Base-by-base conservation (phyloP, 257 asterid species). In the Solanum pennellii region DNA sequence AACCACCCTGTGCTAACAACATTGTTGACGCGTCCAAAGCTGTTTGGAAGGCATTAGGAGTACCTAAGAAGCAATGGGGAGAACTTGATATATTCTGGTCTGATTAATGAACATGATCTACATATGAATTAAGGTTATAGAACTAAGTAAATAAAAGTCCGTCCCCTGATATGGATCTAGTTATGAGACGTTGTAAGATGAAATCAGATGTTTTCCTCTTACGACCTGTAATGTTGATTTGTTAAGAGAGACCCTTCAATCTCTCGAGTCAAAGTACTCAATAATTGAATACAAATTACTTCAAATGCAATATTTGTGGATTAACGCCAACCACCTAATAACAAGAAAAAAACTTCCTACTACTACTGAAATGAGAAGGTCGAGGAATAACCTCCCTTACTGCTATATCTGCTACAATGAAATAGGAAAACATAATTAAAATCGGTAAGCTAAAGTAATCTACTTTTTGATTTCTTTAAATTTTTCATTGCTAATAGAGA, bases 11-110 rank as follows among this genome's bases (percentile, higher is more conserved):
- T 56, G 72, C 77, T 9, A 90, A 82, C 75, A 82, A 86, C 62
- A 87, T 90, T 25, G 91, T 90, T 6, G 90, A 90, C 44, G 91
- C 85, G 18, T 87, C 92, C 4, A 87, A 89, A 86, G 89, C 89
- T 60, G 90, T 89, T 12, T 89, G 91, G 90, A 88, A 90, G 65
- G 91, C 91, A 31, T 76, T 90, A 5, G 89, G 88, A 6, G 88
- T 90, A 18, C 74, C 90, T 18, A 76, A 65, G 62, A 84, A 60
- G 27, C 73, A 71, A 31, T 39, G 82, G 39, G 87, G 86, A 29
- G 66, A 87, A 23, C 44, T 88, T 25, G 84, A 88, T 6, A 71
- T 88, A 13, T 77, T 86, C 9, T 88, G 90, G 88, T 86, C 90
- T 12, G 86, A 84, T n/a, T 76, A 76, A 23, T 41, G 18, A 37